phyloP scores from a whole-genome alignment of 495 filamentous ascomycete species.

The Penicillium cosmopolitanum region DNA sequence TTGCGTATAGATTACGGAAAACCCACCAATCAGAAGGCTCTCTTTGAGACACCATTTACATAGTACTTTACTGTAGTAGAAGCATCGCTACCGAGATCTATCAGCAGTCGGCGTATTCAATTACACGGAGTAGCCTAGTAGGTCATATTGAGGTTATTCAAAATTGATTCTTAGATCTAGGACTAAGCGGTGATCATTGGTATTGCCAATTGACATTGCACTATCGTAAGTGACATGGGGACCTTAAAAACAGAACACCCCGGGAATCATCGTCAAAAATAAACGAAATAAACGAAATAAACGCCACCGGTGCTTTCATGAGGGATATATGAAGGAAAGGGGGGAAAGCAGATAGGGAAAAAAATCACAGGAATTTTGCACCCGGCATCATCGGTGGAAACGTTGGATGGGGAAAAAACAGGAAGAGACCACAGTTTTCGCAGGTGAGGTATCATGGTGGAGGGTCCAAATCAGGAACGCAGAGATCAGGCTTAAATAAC shows the following conservation, averaged over 20 bases:
- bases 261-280: slow-evolving; percentile 27
- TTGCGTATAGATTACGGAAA: slow-evolving; percentile 12
- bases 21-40: slow-evolving; percentile 24
- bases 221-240: slow-evolving; percentile 33
- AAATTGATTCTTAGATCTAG: slow-evolving; percentile 18
- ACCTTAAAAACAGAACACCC: slow-evolving; percentile 17
- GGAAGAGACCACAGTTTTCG: slow-evolving; percentile 8
- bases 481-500: slow-evolving; percentile 31
- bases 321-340: slow-evolving; percentile 22
- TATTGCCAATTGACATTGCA: slow-evolving; percentile 21
- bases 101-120: too few species aligned
- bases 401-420: background rate
- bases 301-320: slow-evolving; percentile 32
- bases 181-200: slow-evolving; percentile 19
- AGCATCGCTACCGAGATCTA: background rate
- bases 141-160: slow-evolving; percentile 12
- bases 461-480: slow-evolving; percentile 26
- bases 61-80: background rate
- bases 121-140: background rate
- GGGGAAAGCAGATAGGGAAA: slow-evolving; percentile 10
- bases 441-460: slow-evolving; percentile 44
- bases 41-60: background rate
- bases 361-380: slow-evolving; percentile 30
- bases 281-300: slow-evolving; percentile 7
- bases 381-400: background rate